Evolutionary conservation across 257 asterid species (phyloP), one percentile per base, ranked within the genome.

Genomic region (Voacanga thouarsii): DNA sequence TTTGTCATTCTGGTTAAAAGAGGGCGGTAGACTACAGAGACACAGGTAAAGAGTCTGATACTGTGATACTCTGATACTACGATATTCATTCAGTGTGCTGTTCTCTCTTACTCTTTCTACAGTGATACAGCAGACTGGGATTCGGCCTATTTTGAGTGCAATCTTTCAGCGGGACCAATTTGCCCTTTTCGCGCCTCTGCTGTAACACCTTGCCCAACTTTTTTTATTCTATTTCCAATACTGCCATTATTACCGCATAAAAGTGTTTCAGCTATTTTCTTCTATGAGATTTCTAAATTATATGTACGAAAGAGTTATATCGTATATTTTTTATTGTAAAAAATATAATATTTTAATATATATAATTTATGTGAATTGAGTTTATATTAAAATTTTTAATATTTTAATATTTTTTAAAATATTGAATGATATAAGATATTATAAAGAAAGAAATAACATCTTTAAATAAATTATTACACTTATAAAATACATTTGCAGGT

Each of bases 81-180:
- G 43, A 50, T 56, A 19, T 26, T 28, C 43, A 49, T 26, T 72
- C 77, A 85, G 86, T 82, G 86, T 79, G 86, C 75, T 41, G 64
- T 72, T 74, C 57, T 51, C 61, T 71, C 44, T 60, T 30, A 51
- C 72, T 56, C 65, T 53, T 68, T 59, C 71, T 60, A 71, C 72
- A 47, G 78, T 30, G 7, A 14, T 5, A 45, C 77, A 39, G 81
- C 78, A 82, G 82, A 71, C 85, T 81, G 80, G 79, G 82, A 84
- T 76, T 84, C 88, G 88, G 86, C 74, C 83, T 80, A 80, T 83
- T 79, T 82, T 78, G 83, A 81, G 82, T 69, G 79, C 70, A 71
- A 77, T 83, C 78, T 53, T 65, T 78, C 9, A 80, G 70, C 85
- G 41, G 79, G 82, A 77, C 86, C 56, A 61, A 67, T 73, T 61